Conservation (phyloP, 768 basidiomycete genomes). For the Serpula lacrymans region DNA sequence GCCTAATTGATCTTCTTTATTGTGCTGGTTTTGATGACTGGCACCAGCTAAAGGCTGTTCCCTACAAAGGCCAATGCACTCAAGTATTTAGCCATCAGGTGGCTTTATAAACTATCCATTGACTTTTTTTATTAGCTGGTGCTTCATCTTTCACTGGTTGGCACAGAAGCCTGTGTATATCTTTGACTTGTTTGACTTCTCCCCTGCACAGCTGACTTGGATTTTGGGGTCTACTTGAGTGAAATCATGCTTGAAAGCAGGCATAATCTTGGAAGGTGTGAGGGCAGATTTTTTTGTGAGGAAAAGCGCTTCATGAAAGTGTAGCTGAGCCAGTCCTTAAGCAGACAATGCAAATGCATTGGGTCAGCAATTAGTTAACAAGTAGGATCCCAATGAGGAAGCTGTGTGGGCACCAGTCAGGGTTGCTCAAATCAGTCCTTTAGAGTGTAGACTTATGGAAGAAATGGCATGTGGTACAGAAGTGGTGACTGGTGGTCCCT, state of each 20-base stretch:
- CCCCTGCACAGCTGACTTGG: background rate
- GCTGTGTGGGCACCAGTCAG: too few species aligned
- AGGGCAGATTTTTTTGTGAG: background rate
- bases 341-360: constrained; percentile 23
- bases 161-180: constrained; percentile 5
- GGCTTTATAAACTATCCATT: background rate
- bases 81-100: constrained; percentile 1
- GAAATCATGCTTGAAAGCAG: constrained; percentile 5
- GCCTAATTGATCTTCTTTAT: constrained; percentile 1
- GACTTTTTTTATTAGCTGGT: background rate
- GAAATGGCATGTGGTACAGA: constrained; percentile 28
- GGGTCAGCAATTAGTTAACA: too few species aligned
- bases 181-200: constrained; percentile 1
- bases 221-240: background rate
- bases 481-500: constrained; percentile 12
- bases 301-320: constrained; percentile 4
- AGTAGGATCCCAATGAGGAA: too few species aligned
- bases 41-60: too few species aligned
- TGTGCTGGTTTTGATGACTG: too few species aligned
- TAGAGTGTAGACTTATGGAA: constrained; percentile 6
- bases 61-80: too few species aligned
- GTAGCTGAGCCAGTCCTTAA: constrained; percentile 2
- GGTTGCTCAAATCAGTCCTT: too few species aligned
- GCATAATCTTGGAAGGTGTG: background rate
- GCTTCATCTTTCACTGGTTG: background rate